These are phyloP conservation scores for Fonsecaea pedrosoi DNA, from an alignment of 2,329 filamentous ascomycete genomes.

Conservation along the genomic window DNA sequence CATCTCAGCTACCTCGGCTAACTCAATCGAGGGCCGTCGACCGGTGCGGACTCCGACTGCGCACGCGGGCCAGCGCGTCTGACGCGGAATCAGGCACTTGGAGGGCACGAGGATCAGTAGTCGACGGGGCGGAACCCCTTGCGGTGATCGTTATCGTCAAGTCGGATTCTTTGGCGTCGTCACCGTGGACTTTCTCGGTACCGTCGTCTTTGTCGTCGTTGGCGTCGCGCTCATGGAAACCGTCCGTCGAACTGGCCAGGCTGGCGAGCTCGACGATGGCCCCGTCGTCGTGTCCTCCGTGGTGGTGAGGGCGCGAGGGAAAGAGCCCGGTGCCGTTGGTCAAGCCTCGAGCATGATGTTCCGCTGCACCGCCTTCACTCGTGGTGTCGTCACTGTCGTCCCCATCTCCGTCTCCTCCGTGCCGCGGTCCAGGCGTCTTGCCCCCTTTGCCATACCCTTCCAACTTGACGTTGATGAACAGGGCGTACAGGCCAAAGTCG, in stretches of 20 bases:
- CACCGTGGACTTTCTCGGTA: background rate
- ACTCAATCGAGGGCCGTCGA: slow-evolving; percentile 23
- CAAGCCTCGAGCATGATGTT: background rate
- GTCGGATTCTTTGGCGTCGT: background rate
- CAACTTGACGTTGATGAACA: slow-evolving; percentile 66
- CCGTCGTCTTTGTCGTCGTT: background rate
- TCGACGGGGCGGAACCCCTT: background rate
- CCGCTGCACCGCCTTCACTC: background rate
- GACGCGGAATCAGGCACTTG: background rate
- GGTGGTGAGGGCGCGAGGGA: slow-evolving; percentile 5
- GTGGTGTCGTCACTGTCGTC: too few species aligned
- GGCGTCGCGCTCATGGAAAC: background rate
- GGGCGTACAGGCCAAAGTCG: slow-evolving; percentile 64
- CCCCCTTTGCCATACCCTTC: slow-evolving; percentile 39
- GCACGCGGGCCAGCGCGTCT: slow-evolving; percentile 16
- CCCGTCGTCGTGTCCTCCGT: slow-evolving; percentile 23
- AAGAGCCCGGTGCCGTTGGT: background rate
- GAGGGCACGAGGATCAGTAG: background rate
- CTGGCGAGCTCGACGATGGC: slow-evolving; percentile 28
- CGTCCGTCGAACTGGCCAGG: slow-evolving; percentile 19
- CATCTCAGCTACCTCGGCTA: too few species aligned
- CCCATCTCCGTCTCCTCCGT: slow-evolving; percentile 37
- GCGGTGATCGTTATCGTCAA: background rate
- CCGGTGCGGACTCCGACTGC: slow-evolving; percentile 36
- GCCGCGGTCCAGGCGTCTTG: slow-evolving; percentile 45